A percentile compares a stretch with the other conserved stretches of the same genome.
These are phyloP conservation scores for Zizania latifolia DNA, from an alignment of 176 grass and related monocot species.

Conservation along the genomic window DNA sequence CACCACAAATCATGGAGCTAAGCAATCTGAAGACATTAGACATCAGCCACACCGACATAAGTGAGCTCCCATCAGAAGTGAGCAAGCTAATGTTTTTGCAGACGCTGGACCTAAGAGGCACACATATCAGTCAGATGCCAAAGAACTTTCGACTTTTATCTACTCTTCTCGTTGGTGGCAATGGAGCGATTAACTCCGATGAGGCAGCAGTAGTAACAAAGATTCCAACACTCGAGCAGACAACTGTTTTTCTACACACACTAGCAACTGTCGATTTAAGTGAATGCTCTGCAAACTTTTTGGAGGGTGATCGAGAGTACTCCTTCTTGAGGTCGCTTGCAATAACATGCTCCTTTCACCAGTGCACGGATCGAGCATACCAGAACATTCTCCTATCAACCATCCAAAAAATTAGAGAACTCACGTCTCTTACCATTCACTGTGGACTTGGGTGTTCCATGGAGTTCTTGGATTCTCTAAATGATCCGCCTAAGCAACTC, in stretches of 20 bases:
- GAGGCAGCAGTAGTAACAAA: too few species aligned
- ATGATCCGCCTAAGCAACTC: too few species aligned
- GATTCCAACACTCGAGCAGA: background rate
- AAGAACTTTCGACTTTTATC: too few species aligned
- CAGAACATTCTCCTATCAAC: background rate
- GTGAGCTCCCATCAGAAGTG: background rate
- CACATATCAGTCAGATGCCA: background rate
- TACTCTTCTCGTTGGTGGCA: background rate
- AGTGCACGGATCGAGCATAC: background rate
- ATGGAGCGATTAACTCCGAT: background rate
- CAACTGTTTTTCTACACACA: fast-evolving
- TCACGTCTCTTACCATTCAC: conserved; percentile 1
- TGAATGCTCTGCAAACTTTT: background rate
- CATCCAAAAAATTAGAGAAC: fast-evolving
- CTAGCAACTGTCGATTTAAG: background rate
- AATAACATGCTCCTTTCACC: background rate
- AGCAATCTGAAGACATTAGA: background rate
- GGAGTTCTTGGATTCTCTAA: background rate
- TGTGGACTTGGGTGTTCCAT: too few species aligned
- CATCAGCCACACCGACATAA: background rate
- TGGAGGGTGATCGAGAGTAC: fast-evolving
- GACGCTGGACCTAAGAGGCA: background rate
- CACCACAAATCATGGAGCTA: background rate
- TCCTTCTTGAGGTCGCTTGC: background rate
- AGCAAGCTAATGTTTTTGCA: fast-evolving